These are phyloP conservation scores for Ploettnerulaceae sp. DNA, from an alignment of 2,329 filamentous ascomycete genomes.

Conservation along the genomic window DNA sequence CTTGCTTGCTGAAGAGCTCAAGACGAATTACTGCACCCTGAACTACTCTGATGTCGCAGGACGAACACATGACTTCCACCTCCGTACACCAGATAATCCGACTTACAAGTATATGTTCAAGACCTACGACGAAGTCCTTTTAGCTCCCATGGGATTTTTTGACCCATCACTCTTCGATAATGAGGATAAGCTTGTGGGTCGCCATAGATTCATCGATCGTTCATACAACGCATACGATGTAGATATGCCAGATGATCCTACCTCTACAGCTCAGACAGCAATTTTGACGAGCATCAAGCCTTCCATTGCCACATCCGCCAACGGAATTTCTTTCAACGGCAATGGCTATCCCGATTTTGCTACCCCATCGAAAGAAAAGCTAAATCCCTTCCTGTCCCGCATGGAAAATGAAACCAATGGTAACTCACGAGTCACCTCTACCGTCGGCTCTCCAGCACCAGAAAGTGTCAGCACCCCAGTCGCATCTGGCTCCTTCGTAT, in stretches of 20 bases:
- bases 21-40: slow-evolving; percentile 89
- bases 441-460: slow-evolving; percentile 81
- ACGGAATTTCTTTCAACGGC: slow-evolving; percentile 33
- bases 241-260: slow-evolving; percentile 79
- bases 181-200: slow-evolving; percentile 69
- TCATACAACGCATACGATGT: slow-evolving; percentile 94
- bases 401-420: slow-evolving; percentile 56
- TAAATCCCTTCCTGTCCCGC: slow-evolving; percentile 62
- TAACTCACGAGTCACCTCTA: slow-evolving; percentile 73
- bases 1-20: slow-evolving; percentile 88
- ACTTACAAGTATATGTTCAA: slow-evolving; percentile 95
- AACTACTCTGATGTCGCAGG: slow-evolving; percentile 85
- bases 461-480: slow-evolving; percentile 68
- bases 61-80: slow-evolving; percentile 82
- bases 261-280: slow-evolving; percentile 75
- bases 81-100: slow-evolving; percentile 80
- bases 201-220: slow-evolving; percentile 75
- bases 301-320: slow-evolving; percentile 44
- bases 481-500: slow-evolving; percentile 49
- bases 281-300: slow-evolving; percentile 57
- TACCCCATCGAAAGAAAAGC: slow-evolving; percentile 58
- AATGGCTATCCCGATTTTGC: slow-evolving; percentile 45
- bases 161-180: slow-evolving; percentile 85
- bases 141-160: slow-evolving; percentile 95
- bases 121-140: slow-evolving; percentile 90